Evolutionary conservation across 768 basidiomycete species (phyloP), one percentile per base, ranked within the genome.

Genomic region (Rhodotorula sphaerocarpa): DNA sequence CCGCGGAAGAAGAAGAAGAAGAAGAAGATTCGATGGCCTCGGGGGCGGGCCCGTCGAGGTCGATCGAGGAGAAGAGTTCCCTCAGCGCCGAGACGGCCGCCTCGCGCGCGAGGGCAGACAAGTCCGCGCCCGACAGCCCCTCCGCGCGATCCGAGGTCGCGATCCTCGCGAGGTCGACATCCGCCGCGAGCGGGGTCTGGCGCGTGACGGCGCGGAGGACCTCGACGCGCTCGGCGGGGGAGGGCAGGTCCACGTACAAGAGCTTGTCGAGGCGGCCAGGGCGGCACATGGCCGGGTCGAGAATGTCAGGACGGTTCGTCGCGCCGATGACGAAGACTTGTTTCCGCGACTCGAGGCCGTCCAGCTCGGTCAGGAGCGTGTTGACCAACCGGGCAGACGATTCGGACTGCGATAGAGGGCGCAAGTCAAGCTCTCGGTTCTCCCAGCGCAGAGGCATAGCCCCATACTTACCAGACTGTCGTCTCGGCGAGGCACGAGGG

Each of bases 241-340:
- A 86, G 12, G 95, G 95, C 39, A 97, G 81, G 43, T 90, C 91
- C 90, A 97, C 90, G 74, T 97, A 92, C 46, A 97, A 88, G 75
- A 96, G 91, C 63, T 90, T 80, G 75, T 96, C 91, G 72, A 96
- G 91, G 63, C 91, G 79, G 9, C 91, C 91, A 12, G 91, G 91
- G 31, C 91, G 78, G 54, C 89, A 79, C 64, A 96, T 79, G 0
- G 91, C 91, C 47, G 91, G 91, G 73, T 96, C 91, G 59, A 96
- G 90, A 28, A 90, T 87, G 73, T 96, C 92, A 10, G 90, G 92
- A 39, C 91, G 80, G 75, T 96, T 95, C 2, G 91, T 97, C 0
- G 95, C 96, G 2, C 89, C 95, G 67, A 99, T 88, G 41, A 97
- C 89, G 15, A 95, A 88, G 25, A 97, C 89, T 46, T 70, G 70